Percentiles rank a stretch among this genome's conserved stretches.
Evolutionary conservation across 225 moss, liverwort and hornwort species (phyloP).

Genomic region (Ulota crispa): DNA sequence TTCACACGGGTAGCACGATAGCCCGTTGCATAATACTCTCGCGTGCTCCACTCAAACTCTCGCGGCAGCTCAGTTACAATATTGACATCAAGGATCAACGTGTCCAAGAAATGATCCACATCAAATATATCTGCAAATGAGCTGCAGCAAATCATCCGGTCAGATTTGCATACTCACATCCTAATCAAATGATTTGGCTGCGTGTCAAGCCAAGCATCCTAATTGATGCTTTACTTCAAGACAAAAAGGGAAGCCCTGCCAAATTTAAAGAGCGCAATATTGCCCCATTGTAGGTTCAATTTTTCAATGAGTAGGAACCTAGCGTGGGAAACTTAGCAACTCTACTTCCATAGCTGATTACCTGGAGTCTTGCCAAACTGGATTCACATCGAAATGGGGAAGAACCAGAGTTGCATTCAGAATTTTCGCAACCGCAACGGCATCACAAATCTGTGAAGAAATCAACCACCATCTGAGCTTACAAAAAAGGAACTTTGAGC

Average conservation of each 20-base stretch:
- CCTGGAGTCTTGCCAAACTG: constrained; percentile 93
- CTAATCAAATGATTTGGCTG: neutral
- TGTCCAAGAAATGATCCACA: constrained; percentile 71
- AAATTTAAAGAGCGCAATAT: neutral
- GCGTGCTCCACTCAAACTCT: constrained; percentile 74
- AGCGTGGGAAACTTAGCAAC: neutral
- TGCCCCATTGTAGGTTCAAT: neutral
- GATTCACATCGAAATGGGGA: constrained; percentile 87
- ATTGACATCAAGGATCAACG: constrained; percentile 64
- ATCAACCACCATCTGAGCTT: constrained; percentile 20
- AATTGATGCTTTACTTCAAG: neutral
- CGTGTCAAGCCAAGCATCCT: constrained; percentile 1
- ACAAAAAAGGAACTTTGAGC: neutral
- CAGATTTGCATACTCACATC: constrained; percentile 21
- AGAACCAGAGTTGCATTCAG: constrained; percentile 83
- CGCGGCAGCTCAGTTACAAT: constrained; percentile 73
- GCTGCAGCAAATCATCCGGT: constrained; percentile 56
- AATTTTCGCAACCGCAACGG: constrained; percentile 90
- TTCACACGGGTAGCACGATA: constrained; percentile 77
- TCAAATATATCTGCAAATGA: constrained; percentile 94
- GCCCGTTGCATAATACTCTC: constrained; percentile 91
- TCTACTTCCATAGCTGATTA: constrained; percentile 27
- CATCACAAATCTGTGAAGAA: constrained; percentile 77
- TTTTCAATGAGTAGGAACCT: neutral
- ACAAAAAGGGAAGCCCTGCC: neutral